Conservation (phyloP, 2,329 filamentous ascomycete genomes). For the Trichoderma cornu-damae region DNA sequence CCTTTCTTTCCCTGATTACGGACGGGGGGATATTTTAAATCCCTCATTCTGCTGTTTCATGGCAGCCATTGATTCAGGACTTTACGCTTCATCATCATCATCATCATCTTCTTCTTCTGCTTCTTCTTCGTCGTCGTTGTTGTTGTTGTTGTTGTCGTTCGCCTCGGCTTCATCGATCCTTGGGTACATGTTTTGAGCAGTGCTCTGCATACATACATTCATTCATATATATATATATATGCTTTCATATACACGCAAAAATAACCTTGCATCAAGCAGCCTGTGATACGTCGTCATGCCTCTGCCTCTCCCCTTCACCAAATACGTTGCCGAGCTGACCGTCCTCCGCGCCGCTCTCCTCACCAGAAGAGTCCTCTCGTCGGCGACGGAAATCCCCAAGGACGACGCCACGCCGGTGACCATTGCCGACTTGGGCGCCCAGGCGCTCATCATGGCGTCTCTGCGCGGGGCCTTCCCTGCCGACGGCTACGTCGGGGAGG, state of each 20-base stretch:
- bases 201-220: too few relatives aligned
- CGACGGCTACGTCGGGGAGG: conserved; percentile 58
- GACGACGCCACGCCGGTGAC: conserved; percentile 57
- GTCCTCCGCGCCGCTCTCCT: conserved; percentile 53
- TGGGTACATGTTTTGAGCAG: not conserved
- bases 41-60: not conserved
- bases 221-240: too few relatives aligned
- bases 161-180: conserved; percentile 25
- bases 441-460: conserved; percentile 55
- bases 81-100: too few relatives aligned
- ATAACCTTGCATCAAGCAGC: too few relatives aligned
- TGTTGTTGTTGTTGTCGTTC: too few relatives aligned
- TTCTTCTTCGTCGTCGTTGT: not conserved
- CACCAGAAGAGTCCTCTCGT: conserved; percentile 45
- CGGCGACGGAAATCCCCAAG: conserved; percentile 50
- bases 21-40: not conserved
- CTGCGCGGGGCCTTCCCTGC: conserved; percentile 49
- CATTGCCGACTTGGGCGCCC: conserved; percentile 58
- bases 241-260: too few relatives aligned
- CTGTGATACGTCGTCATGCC: not conserved
- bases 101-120: not conserved
- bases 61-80: not conserved
- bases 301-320: conserved; percentile 20
- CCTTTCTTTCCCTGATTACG: too few relatives aligned
- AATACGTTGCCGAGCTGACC: conserved; percentile 36